Base-by-base conservation (phyloP, 148 eudicot species). In the Rhododendron vialii region DNA sequence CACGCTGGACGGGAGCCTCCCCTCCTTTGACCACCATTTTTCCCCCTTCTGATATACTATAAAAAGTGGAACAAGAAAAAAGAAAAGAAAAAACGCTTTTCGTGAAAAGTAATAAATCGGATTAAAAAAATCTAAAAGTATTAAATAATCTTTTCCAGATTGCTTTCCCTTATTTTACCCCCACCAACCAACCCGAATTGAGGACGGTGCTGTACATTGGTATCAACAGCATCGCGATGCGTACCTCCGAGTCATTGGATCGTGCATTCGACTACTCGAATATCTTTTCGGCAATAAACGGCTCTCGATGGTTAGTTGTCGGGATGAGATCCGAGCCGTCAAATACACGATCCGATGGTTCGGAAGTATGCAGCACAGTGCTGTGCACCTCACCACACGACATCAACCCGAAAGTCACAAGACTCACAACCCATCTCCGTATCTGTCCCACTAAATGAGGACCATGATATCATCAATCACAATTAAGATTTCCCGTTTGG, bases 321-420 rank as follows among this genome's bases (percentile, higher is more conserved):
- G 30, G 0, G 30, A 30, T 30, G 30, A 30, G 0, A 38, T 38
- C 6, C 7, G 0, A 5, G 7, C 38, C 4, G 3, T 36, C 38
- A 3, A 2, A 36, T 36, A 3, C 43, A 38, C 7, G 7, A 41
- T 41, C 5, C 43, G 43, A 41, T 0, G 5, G 5, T 0, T 41
- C 0, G 0, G 1, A 5, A 0, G 0, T 41, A 7, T 41, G 7
- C 1, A 0, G 43, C 0, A 41, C 43, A 0, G 43, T 41, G 7
- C 1, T 5, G 7, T 0, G 1, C 43, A 41, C 0, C 0, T 0
- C 43, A 41, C 7, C 0, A 0, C 43, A 38, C 41, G 5, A 0
- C 43, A 5, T 0, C 7, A 41, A 0, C 7, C 43, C 7, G 5
- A 41, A 30, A 30, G 30, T 30, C 30, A 30, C 30, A 30, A 30